Evolutionary conservation across 1,139 yeast genomes (phyloP), one percentile per base, ranked within the genome.

Genomic region (Diutina sp.): DNA sequence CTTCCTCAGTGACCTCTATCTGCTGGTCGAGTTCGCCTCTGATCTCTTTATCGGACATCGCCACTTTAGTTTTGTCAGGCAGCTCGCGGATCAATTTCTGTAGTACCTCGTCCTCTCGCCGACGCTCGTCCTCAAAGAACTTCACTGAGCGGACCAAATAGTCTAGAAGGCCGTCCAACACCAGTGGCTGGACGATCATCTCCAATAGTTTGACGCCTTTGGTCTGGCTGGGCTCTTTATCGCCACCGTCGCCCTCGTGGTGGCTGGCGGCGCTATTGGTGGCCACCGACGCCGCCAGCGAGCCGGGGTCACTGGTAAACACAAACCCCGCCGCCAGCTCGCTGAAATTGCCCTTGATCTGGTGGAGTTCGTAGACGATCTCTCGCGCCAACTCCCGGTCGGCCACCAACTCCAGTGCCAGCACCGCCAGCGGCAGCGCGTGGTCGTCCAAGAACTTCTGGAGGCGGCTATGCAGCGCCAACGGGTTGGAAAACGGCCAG

Each of bases 401-500:
- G 30, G 64, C 67, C 44, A 76, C 61, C 44, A 76, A 66, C 57
- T 70, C 73, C 46, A 72, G 73, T 18, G 67, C 76, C 6, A 70
- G 64, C 1, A 74, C 72, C 16, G 65, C 55, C n/a, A 69, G 61
- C 48, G 69, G 63, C 62, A 75, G 80, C 58, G 62, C 71, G 14
- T 72, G 65, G 6, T 72, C 65, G 62, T 76, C 80, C 59, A 76
- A 67, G 58, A 72, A 74, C 65, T 72, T 74, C 63, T 73, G 79
- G 58, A 76, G 72, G 59, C 65, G 73, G 62, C 72, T 72, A 62
- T 73, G 74, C 64, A 62, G 71, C 63, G 68, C 72, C 61, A 72
- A 67, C 25, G 77, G 66, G 57, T 71, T 76, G 54, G 77, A 66
- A 62, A 76, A 76, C 52, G 80, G 80, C 80, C 80, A 76, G 61